These are phyloP conservation scores for Elsinoe perseae DNA, from an alignment of 2,329 filamentous ascomycete species.

Conservation along the genomic window DNA sequence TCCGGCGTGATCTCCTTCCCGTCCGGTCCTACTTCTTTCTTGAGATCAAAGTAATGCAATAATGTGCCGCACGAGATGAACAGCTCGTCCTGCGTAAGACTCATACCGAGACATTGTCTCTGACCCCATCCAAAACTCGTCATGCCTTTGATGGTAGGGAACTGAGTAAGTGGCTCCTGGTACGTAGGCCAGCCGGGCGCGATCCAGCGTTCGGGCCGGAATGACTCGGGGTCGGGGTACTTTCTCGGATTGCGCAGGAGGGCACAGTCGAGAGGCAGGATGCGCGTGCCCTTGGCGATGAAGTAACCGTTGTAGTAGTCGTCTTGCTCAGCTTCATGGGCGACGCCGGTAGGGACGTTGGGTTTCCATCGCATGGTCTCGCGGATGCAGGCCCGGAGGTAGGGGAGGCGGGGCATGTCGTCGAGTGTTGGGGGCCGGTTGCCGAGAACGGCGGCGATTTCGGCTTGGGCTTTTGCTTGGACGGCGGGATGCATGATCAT, in stretches of 20 bases:
- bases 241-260: slow-evolving; percentile 48
- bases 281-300: slow-evolving; percentile 45
- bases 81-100: slow-evolving; percentile 54
- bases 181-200: slow-evolving; percentile 57
- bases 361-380: slow-evolving; percentile 50
- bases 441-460: slow-evolving; percentile 42
- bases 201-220: slow-evolving; percentile 56
- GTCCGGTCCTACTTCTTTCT: slow-evolving; percentile 41
- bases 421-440: slow-evolving; percentile 45
- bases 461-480: slow-evolving; percentile 38
- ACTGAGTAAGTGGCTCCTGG: slow-evolving; percentile 55
- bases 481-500: slow-evolving; percentile 43
- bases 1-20: slow-evolving; percentile 37
- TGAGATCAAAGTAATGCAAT: slow-evolving; percentile 42
- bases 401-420: slow-evolving; percentile 46
- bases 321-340: slow-evolving; percentile 44
- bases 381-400: slow-evolving; percentile 49
- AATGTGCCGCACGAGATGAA: slow-evolving; percentile 46
- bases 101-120: slow-evolving; percentile 54
- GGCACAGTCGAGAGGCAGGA: slow-evolving; percentile 47
- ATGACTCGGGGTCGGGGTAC: slow-evolving; percentile 58
- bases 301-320: slow-evolving; percentile 48
- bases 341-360: slow-evolving; percentile 48
- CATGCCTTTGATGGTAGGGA: slow-evolving; percentile 57
- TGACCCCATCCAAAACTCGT: slow-evolving; percentile 59